A percentile compares a stretch with the other conserved stretches of the same genome.
Conservation (phyloP, 2,329 filamentous ascomycete genomes). For the Arthrobotrys pseudoclavata region DNA sequence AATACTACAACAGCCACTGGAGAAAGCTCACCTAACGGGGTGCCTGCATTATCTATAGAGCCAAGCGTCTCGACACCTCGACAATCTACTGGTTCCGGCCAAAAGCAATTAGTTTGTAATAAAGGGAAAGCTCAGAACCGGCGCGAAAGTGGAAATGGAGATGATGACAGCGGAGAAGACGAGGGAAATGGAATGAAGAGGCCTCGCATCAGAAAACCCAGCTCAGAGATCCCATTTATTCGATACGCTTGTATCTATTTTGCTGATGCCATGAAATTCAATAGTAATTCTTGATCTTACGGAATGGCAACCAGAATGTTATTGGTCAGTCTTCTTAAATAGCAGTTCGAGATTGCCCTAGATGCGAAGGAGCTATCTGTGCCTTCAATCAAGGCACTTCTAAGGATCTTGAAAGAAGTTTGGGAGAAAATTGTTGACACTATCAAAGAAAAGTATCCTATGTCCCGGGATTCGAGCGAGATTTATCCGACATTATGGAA, state of each 20-base stretch:
- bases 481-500: too few relatives aligned
- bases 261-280: slow-evolving; percentile 9
- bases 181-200: slow-evolving; percentile 17
- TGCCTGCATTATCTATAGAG: background rate
- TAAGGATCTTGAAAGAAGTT: too few relatives aligned
- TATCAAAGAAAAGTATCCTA: too few relatives aligned
- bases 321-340: slow-evolving; percentile 12
- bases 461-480: too few relatives aligned
- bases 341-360: too few relatives aligned
- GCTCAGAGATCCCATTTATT: background rate
- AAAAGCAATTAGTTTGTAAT: background rate
- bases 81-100: background rate
- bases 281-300: slow-evolving; percentile 13
- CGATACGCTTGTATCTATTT: slow-evolving; percentile 35
- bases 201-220: background rate
- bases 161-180: slow-evolving; percentile 2
- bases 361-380: too few relatives aligned
- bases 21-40: background rate
- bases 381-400: too few relatives aligned
- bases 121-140: background rate
- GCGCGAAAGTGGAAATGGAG: background rate
- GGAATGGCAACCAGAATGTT: slow-evolving; percentile 23
- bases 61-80: background rate
- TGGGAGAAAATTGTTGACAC: too few relatives aligned
- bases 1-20: background rate